Evolutionary conservation across 1,284 basidiomycete species (phyloP).

Genomic region (Salmacisia buchloeana): DNA sequence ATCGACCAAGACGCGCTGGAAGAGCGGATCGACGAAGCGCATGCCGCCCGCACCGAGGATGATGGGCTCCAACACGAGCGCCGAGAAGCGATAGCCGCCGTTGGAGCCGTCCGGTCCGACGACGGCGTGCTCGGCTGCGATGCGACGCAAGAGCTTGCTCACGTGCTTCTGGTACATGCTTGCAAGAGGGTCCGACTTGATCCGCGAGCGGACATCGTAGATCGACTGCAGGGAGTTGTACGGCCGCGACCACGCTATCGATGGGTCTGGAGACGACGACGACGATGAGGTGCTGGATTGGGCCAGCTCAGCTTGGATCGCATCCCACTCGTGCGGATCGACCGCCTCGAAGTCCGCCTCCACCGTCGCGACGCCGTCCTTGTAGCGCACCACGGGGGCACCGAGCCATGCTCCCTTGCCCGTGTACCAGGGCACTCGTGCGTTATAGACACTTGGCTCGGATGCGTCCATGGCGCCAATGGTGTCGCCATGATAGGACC

Average conservation of each 20-base stretch:
- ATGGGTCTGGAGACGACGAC: not conserved
- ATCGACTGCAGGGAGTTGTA: conserved; percentile 59
- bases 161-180: conserved; percentile 65
- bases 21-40: conserved; percentile 95
- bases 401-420: conserved; percentile 91
- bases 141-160: conserved; percentile 53
- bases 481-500: conserved; percentile 96
- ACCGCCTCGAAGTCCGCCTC: conserved; percentile 45
- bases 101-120: conserved; percentile 16
- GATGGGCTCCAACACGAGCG: conserved; percentile 83
- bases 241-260: not conserved
- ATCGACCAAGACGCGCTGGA: conserved; percentile 82
- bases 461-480: conserved; percentile 96
- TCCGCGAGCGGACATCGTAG: conserved; percentile 68
- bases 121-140: conserved; percentile 52
- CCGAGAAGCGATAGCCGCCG: conserved; percentile 55
- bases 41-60: conserved; percentile 95
- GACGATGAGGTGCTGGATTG: not conserved
- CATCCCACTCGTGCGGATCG: conserved; percentile 23
- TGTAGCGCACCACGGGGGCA: conserved; percentile 68
- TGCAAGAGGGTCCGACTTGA: conserved; percentile 60
- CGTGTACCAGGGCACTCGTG: conserved; percentile 84
- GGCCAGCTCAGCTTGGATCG: not conserved
- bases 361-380: conserved; percentile 61
- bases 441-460: conserved; percentile 76